Evolutionary conservation across 2,329 filamentous ascomycete genomes (phyloP).

Genomic region (Talaromyces pinophilus): DNA sequence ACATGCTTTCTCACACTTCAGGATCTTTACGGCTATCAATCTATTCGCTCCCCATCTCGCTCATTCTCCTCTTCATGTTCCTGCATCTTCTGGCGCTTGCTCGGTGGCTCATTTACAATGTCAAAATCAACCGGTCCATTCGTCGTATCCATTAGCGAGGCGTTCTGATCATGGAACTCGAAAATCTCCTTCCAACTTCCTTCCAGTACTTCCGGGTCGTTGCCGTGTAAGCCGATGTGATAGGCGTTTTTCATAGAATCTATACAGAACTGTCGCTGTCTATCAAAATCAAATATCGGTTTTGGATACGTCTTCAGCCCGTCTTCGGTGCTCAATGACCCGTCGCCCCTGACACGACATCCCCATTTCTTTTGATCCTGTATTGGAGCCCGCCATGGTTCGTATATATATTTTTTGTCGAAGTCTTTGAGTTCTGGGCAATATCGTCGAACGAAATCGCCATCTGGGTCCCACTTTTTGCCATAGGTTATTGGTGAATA

Average conservation of each 20-base stretch:
- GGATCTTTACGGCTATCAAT: background rate
- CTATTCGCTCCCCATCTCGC: constrained; percentile 17
- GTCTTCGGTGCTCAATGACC: constrained; percentile 45
- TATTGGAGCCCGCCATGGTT: constrained; percentile 64
- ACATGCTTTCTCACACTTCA: too few relatives aligned
- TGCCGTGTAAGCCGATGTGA: constrained; percentile 62
- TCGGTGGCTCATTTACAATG: background rate
- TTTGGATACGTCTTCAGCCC: constrained; percentile 63
- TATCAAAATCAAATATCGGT: constrained; percentile 74
- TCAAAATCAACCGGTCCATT: constrained; percentile 6
- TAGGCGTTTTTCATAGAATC: constrained; percentile 71
- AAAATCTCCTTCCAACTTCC: constrained; percentile 16
- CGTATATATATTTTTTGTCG: constrained; percentile 69
- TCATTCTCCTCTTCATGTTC: constrained; percentile 23
- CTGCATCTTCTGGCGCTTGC: constrained; percentile 12
- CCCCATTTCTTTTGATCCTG: constrained; percentile 69
- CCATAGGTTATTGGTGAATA: constrained; percentile 67
- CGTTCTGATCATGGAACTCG: background rate
- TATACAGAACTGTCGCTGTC: constrained; percentile 64
- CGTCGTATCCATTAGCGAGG: constrained; percentile 13
- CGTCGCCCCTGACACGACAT: constrained; percentile 61
- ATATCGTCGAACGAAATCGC: constrained; percentile 61
- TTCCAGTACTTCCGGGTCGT: constrained; percentile 50
- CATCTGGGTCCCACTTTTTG: constrained; percentile 73
- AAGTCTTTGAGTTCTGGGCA: constrained; percentile 66